Evolutionary conservation across 1,284 basidiomycete species (phyloP).

Genomic region (Trichosporon asahii): DNA sequence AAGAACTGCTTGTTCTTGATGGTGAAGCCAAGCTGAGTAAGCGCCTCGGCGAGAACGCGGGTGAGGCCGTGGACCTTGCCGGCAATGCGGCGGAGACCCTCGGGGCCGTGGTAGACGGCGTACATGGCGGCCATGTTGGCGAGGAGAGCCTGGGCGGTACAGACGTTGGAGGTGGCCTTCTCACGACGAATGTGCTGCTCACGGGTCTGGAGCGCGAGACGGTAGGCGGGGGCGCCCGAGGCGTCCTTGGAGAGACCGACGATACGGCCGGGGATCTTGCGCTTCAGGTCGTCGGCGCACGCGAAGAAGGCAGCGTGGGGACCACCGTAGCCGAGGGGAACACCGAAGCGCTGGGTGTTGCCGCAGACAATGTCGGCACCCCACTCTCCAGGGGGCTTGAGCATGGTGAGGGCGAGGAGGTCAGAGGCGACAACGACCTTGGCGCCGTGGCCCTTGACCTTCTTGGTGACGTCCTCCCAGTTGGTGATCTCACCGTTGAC

Average conservation of each 20-base stretch:
- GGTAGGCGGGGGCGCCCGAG: constrained; percentile 80
- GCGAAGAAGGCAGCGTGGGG: constrained; percentile 96
- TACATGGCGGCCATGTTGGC: constrained; percentile 98
- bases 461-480: constrained; percentile 65
- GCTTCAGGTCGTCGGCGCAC: constrained; percentile 84
- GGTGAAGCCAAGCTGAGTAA: constrained; percentile 70
- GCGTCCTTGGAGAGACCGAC: constrained; percentile 86
- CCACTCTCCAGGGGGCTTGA: constrained; percentile 97
- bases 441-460: constrained; percentile 71
- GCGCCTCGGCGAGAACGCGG: constrained; percentile 66
- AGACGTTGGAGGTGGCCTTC: constrained; percentile 92
- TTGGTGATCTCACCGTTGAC: constrained; percentile 81
- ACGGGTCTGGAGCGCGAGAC: constrained; percentile 89
- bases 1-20: constrained; percentile 68
- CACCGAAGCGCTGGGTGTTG: constrained; percentile 89
- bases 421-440: constrained; percentile 86
- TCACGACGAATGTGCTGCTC: constrained; percentile 96
- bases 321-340: constrained; percentile 84
- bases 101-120: constrained; percentile 92
- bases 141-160: constrained; percentile 83
- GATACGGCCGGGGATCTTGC: constrained; percentile 94
- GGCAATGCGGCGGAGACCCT: constrained; percentile 80
- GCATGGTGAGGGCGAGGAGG: constrained; percentile 84
- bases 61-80: constrained; percentile 87
- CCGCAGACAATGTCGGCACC: constrained; percentile 95